Percentiles rank a stretch among this genome's conserved stretches.
Conservation (phyloP, 192 early-diverging fungal genomes). For the Rhizophagus clarus region DNA sequence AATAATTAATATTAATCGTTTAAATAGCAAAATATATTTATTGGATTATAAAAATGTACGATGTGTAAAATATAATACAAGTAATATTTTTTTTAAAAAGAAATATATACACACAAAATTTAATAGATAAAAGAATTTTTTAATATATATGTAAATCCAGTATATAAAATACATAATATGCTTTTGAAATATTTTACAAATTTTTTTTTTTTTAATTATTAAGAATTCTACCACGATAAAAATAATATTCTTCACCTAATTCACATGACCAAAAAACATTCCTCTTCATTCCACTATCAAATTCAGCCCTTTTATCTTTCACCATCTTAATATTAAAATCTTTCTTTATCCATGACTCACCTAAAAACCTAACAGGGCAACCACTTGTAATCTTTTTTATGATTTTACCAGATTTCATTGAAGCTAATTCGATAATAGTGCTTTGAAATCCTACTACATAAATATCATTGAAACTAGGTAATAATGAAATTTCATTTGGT, state of each 20-base stretch:
- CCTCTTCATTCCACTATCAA: constrained; percentile 2
- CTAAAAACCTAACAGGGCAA: background rate
- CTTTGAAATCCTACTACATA: background rate
- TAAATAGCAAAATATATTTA: too few relatives aligned
- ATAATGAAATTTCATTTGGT: background rate
- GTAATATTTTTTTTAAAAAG: too few relatives aligned
- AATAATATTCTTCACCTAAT: background rate
- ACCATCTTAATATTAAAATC: background rate
- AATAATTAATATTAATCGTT: too few relatives aligned
- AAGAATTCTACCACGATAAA: constrained; percentile 13
- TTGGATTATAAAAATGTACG: too few relatives aligned
- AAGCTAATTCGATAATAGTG: background rate
- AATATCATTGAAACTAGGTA: constrained; percentile 12
- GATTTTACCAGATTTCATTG: constrained; percentile 9
- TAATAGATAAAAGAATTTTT: too few relatives aligned
- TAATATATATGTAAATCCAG: too few relatives aligned
- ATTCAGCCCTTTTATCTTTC: background rate
- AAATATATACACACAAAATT: too few relatives aligned
- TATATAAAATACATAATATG: too few relatives aligned
- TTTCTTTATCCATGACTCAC: constrained; percentile 6
- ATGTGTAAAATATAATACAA: too few relatives aligned
- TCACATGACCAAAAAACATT: constrained; percentile 17
- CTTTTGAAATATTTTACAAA: too few relatives aligned
- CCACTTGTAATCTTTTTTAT: background rate
- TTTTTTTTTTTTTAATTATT: too few relatives aligned